phyloP scores from a whole-genome alignment of 495 filamentous ascomycete species.

The Aspergillus hancockii region DNA sequence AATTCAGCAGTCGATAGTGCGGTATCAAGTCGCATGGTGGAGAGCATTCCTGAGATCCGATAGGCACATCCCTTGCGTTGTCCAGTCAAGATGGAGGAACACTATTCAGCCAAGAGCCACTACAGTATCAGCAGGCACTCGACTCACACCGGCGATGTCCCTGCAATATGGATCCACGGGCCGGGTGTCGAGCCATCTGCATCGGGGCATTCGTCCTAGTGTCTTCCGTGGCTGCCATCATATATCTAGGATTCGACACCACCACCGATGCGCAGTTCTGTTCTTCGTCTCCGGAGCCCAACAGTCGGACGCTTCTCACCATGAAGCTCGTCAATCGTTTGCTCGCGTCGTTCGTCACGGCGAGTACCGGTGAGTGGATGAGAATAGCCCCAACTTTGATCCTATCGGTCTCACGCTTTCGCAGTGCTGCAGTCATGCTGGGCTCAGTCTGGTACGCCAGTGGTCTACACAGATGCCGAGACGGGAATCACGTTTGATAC shows the following conservation, averaged over 20 bases:
- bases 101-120: neutral
- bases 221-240: neutral
- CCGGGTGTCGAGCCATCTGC: constrained; percentile 6
- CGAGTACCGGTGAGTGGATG: constrained; percentile 6
- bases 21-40: neutral
- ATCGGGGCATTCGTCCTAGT: neutral
- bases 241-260: constrained; percentile 7
- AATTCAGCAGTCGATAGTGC: neutral
- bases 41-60: neutral
- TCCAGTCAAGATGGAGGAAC: neutral
- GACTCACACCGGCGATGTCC: neutral
- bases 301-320: neutral
- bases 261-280: neutral
- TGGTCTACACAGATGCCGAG: constrained; percentile 18
- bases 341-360: constrained; percentile 7
- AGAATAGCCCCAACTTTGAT: neutral
- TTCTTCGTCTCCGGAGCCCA: neutral
- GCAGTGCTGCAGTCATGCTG: constrained; percentile 13
- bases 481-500: constrained; percentile 22
- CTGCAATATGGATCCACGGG: constrained; percentile 6
- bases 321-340: constrained; percentile 9
- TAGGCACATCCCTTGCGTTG: neutral
- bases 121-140: neutral
- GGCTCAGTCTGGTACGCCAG: constrained; percentile 9
- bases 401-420: neutral